Percentiles rank a stretch among this genome's conserved stretches.
Evolutionary conservation across 805 yeast species (phyloP).

Genomic region (Hanseniaspora meyeri): DNA sequence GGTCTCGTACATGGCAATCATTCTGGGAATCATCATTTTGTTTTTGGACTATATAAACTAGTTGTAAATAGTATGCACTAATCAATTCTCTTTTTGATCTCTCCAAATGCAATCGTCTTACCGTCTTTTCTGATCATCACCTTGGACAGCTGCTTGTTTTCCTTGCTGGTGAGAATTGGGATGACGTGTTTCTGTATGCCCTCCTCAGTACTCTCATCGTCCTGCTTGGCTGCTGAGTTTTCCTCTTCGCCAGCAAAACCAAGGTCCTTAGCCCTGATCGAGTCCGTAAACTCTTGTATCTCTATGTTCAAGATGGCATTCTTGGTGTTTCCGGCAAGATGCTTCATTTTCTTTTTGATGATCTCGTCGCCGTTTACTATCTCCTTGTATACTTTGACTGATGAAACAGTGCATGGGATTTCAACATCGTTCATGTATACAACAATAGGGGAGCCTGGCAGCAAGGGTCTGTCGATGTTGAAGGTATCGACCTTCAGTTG

Average conservation of each 20-base stretch:
- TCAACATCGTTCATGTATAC: slow-evolving; percentile 65
- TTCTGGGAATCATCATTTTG: slow-evolving; percentile 45
- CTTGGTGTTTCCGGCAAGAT: slow-evolving; percentile 72
- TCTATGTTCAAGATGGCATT: slow-evolving; percentile 96
- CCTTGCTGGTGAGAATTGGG: slow-evolving; percentile 74
- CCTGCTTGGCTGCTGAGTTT: neutral
- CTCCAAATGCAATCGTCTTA: slow-evolving; percentile 92
- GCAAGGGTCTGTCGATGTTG: slow-evolving; percentile 54
- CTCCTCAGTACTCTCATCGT: neutral
- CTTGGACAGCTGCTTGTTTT: slow-evolving; percentile 88
- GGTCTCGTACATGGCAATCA: slow-evolving; percentile 42
- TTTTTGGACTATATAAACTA: slow-evolving; percentile 40
- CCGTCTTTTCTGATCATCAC: slow-evolving; percentile 97
- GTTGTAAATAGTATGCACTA: neutral
- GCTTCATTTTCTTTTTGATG: slow-evolving; percentile 87
- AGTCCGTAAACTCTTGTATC: slow-evolving; percentile 66
- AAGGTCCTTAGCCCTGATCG: neutral
- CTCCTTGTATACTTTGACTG: slow-evolving; percentile 38
- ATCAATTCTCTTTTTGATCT: slow-evolving; percentile 46
- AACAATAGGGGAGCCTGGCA: slow-evolving; percentile 69
- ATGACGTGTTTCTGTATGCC: slow-evolving; percentile 46
- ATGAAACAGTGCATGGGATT: slow-evolving; percentile 41
- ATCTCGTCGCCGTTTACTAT: slow-evolving; percentile 63
- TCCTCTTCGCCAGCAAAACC: slow-evolving; percentile 50
- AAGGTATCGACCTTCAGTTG: slow-evolving; percentile 52